Percentiles rank a stretch among this genome's conserved stretches.
Conservation (phyloP, 495 filamentous ascomycete genomes). For the Articulospora tetracladia region DNA sequence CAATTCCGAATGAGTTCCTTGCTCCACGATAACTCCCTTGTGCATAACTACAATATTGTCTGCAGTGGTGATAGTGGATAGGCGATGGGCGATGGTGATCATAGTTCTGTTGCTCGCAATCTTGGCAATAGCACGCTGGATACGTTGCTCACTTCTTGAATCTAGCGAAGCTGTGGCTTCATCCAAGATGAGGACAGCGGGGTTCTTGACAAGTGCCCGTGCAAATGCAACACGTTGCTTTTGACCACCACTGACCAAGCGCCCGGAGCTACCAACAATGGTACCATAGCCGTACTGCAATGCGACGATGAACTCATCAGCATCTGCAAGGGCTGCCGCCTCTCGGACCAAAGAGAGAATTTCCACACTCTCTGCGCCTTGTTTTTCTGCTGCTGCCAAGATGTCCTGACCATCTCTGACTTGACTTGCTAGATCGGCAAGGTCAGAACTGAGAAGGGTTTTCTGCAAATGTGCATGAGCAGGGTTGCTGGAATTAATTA, state of each 20-base stretch:
- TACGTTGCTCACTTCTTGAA: conserved; percentile 60
- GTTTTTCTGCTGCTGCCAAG: conserved; percentile 44
- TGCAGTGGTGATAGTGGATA: conserved; percentile 52
- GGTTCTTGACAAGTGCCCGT: conserved; percentile 64
- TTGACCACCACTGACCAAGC: conserved; percentile 48
- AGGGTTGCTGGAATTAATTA: conserved; percentile 41
- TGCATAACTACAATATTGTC: conserved; percentile 61
- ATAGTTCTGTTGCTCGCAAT: conserved; percentile 56
- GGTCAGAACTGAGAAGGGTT: conserved; percentile 37
- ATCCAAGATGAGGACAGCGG: conserved; percentile 66
- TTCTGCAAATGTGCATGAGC: conserved; percentile 24
- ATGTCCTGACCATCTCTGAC: conserved; percentile 53
- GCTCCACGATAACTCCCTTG: conserved; percentile 50
- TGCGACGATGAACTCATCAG: conserved; percentile 38
- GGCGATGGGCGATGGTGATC: conserved; percentile 54
- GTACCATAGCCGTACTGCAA: conserved; percentile 47
- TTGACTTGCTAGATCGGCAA: conserved; percentile 51
- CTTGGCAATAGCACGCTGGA: conserved; percentile 63
- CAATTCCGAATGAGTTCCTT: conserved; percentile 45
- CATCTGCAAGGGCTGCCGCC: conserved; percentile 33
- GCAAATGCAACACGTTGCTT: conserved; percentile 62
- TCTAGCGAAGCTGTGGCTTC: conserved; percentile 74
- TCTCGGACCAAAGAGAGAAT: conserved; percentile 24
- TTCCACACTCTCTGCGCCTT: conserved; percentile 19
- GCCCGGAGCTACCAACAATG: conserved; percentile 41